Evolutionary conservation across 2,329 filamentous ascomycete genomes (phyloP).

Genomic region (Neobulgaria alba): DNA sequence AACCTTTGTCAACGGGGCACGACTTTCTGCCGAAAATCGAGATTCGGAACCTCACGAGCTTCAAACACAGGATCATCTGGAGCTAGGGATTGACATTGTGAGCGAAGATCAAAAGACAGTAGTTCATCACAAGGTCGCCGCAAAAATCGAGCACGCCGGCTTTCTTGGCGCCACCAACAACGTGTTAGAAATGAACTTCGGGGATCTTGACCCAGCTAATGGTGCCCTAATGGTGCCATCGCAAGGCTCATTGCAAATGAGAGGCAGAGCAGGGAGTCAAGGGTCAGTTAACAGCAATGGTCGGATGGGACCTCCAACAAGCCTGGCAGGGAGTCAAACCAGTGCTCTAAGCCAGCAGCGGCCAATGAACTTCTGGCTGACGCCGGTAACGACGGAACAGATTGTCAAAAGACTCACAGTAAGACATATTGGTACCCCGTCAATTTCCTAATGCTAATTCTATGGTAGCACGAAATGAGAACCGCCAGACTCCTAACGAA

Average conservation of each 20-base stretch:
- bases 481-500: conserved; percentile 79
- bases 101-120: conserved; percentile 98
- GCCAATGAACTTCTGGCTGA: conserved; percentile 73
- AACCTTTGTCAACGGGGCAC: conserved; percentile 90
- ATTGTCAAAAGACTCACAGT: conserved; percentile 66
- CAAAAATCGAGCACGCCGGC: conserved; percentile 92
- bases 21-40: conserved; percentile 85
- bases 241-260: conserved; percentile 58
- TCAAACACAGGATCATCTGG: conserved; percentile 82
- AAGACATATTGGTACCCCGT: conserved; percentile 9
- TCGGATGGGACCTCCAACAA: conserved; percentile 45
- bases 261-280: conserved; percentile 62
- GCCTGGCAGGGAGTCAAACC: conserved; percentile 45
- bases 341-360: conserved; percentile 60
- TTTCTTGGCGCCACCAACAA: conserved; percentile 68
- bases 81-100: conserved; percentile 96
- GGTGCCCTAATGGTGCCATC: conserved; percentile 63
- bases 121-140: conserved; percentile 95
- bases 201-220: conserved; percentile 78
- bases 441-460: conserved; percentile 17
- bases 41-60: conserved; percentile 95
- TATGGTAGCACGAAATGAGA: conserved; percentile 72
- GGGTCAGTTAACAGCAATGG: conserved; percentile 53
- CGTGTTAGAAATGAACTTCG: conserved; percentile 82
- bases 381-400: conserved; percentile 86